Base-by-base conservation (phyloP, 2,329 filamentous ascomycete genomes). In the Exophiala dermatitidis region DNA sequence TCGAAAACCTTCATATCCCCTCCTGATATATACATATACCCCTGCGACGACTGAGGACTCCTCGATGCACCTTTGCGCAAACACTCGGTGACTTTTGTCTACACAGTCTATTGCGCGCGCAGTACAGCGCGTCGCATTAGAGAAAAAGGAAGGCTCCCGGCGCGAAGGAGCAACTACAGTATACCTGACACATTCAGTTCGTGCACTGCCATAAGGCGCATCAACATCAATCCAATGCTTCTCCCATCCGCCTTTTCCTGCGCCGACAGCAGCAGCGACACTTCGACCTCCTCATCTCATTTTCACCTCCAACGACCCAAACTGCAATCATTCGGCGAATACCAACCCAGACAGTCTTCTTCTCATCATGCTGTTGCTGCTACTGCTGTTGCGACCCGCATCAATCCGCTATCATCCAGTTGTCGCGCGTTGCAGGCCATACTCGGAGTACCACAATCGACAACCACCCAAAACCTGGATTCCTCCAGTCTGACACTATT, bases 231-330 rank as follows among this genome's bases (percentile, higher is more conserved):
- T 19, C 52, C 29, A 43, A 64, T 75, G 72, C 62, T 75, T 45
- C 71, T 75, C 53, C 72, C 72, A 53, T 74, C 72, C 5, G 72
- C 72, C 32, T 63, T 75, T 46, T 63, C 71, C 52, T 74, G 72
- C 68, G 72, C 74, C 33, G 56, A 50, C 34, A 58, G 62, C 67
- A 67, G 58, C 69, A 58, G 64, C 64, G 53, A 50, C 64, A 49
- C 49, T 56, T 48, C 34, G 48, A 59, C 19, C 36, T 36, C 51
- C 54, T 19, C 19, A 19, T 19, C 2, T 19, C 19, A 19, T 19
- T 2, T 2, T 19, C 19, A 19, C 2, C 19, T 19, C 29, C 49
- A 53, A 31, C 44, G 60, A 41, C 60, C 60, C 9, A 57, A 58
- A 46, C 52, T 62, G 9, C 59, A 47, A 2, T 67, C 65, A 43